phyloP scores from a whole-genome alignment of 1,139 yeast genomes.

The Sugiyamaella xylanicola region DNA sequence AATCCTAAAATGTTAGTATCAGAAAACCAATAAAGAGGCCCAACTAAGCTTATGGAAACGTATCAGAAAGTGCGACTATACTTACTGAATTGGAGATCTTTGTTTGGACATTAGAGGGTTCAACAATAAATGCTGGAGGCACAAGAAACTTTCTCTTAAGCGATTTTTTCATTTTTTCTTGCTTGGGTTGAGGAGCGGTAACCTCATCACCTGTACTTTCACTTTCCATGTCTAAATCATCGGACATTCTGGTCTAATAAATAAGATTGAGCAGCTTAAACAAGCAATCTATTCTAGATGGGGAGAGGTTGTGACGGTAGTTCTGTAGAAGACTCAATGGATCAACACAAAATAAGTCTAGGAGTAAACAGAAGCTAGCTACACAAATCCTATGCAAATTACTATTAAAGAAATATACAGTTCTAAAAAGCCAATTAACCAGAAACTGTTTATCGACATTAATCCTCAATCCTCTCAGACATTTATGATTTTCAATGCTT shows the following conservation, averaged over 20 bases:
- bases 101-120: slow-evolving; percentile 24
- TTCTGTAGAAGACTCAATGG: too few species aligned
- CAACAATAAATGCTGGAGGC: slow-evolving; percentile 37
- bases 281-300: too few species aligned
- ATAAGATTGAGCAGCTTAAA: not conserved
- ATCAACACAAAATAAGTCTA: too few species aligned
- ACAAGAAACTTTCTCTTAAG: slow-evolving; percentile 29
- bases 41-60: too few species aligned
- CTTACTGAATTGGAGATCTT: slow-evolving; percentile 24
- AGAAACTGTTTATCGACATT: too few species aligned
- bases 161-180: slow-evolving; percentile 16
- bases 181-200: not conserved
- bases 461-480: too few species aligned
- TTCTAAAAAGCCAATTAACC: too few species aligned
- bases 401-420: too few species aligned
- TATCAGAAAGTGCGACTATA: slow-evolving; percentile 24
- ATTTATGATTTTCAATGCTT: not conserved
- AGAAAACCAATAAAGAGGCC: too few species aligned
- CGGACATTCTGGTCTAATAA: not conserved
- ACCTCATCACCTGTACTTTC: not conserved
- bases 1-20: slow-evolving; percentile 34
- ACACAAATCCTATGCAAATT: too few species aligned
- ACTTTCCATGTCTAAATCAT: not conserved
- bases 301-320: too few species aligned
- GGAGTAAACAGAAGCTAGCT: too few species aligned